phyloP scores from a whole-genome alignment of 495 filamentous ascomycete species.

The Thermothielavioides terrestris region DNA sequence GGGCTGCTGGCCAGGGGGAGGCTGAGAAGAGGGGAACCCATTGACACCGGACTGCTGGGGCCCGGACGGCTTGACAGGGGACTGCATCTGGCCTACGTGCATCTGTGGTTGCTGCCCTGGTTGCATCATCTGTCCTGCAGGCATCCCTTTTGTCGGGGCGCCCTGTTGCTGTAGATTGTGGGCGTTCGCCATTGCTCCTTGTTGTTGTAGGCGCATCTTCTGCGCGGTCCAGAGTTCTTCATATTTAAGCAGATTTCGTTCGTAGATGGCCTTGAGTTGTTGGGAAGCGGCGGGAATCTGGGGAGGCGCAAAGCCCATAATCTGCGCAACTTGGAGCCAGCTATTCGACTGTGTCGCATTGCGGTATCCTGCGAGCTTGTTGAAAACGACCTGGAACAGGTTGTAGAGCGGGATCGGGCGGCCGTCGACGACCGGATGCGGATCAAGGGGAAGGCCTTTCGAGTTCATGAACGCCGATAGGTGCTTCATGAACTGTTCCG shows the following conservation, averaged over 20 bases:
- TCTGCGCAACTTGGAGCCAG: constrained; percentile 64
- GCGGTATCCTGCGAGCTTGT: constrained; percentile 64
- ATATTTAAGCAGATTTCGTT: constrained; percentile 61
- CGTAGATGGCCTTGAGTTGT: constrained; percentile 64
- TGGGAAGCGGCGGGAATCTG: constrained; percentile 56
- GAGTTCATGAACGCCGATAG: constrained; percentile 63
- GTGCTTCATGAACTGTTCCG: constrained; percentile 66
- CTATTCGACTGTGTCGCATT: constrained; percentile 55
- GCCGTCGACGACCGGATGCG: constrained; percentile 59
- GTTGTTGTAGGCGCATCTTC: constrained; percentile 50
- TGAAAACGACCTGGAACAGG: constrained; percentile 67
- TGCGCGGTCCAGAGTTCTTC: constrained; percentile 62
- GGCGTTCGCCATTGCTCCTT: constrained; percentile 18
- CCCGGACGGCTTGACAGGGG: constrained; percentile 43
- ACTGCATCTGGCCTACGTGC: constrained; percentile 37
- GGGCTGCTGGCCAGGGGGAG: constrained; percentile 33
- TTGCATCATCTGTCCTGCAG: constrained; percentile 38
- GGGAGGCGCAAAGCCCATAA: constrained; percentile 55
- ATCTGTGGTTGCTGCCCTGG: constrained; percentile 41
- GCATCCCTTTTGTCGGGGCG: constrained; percentile 28
- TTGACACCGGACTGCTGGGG: constrained; percentile 40
- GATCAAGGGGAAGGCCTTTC: constrained; percentile 59
- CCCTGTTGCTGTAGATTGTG: constrained; percentile 28
- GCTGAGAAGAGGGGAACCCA: constrained; percentile 43
- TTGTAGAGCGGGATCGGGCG: constrained; percentile 62